Evolutionary conservation across 2,329 filamentous ascomycete genomes (phyloP).

Genomic region (Beauveria sp.): DNA sequence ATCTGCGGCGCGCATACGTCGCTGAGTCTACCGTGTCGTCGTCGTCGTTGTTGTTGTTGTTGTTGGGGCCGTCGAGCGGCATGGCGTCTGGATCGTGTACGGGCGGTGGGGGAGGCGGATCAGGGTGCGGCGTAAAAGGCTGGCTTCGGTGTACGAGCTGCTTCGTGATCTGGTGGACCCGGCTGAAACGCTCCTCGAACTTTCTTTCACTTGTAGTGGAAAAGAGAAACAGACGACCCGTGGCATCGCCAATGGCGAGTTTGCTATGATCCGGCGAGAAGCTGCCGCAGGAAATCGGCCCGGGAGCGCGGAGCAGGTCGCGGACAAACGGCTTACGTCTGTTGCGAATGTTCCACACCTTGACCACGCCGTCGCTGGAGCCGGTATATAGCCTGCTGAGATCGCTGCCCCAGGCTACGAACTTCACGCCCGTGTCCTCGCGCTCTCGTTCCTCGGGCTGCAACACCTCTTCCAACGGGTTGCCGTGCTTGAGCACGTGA

Average conservation of each 20-base stretch:
- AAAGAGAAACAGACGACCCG: constrained; percentile 50
- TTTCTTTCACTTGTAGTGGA: constrained; percentile 39
- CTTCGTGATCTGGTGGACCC: constrained; percentile 25
- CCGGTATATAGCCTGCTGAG: constrained; percentile 54
- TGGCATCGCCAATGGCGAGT: constrained; percentile 53
- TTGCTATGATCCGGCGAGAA: constrained; percentile 50
- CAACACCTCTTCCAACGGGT: constrained; percentile 29
- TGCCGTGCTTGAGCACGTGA: constrained; percentile 47
- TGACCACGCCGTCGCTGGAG: constrained; percentile 54
- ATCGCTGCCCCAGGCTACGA: constrained; percentile 52
- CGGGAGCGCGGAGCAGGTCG: constrained; percentile 45
- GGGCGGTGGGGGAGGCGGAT: constrained; percentile 34
- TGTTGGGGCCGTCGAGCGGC: constrained; percentile 13
- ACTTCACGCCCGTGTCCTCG: constrained; percentile 56
- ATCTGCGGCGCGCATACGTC: constrained; percentile 21
- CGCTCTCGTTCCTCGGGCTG: constrained; percentile 37
- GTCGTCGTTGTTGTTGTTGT: neutral
- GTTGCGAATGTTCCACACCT: constrained; percentile 53
- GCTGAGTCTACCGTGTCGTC: neutral
- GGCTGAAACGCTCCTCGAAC: constrained; percentile 25
- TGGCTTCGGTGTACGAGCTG: constrained; percentile 36
- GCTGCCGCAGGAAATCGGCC: constrained; percentile 48
- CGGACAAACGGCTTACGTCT: constrained; percentile 38
- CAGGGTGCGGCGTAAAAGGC: constrained; percentile 42
- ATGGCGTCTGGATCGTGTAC: constrained; percentile 13